Conservation (phyloP, 345 rosid species). For the Ailanthus altissimus region DNA sequence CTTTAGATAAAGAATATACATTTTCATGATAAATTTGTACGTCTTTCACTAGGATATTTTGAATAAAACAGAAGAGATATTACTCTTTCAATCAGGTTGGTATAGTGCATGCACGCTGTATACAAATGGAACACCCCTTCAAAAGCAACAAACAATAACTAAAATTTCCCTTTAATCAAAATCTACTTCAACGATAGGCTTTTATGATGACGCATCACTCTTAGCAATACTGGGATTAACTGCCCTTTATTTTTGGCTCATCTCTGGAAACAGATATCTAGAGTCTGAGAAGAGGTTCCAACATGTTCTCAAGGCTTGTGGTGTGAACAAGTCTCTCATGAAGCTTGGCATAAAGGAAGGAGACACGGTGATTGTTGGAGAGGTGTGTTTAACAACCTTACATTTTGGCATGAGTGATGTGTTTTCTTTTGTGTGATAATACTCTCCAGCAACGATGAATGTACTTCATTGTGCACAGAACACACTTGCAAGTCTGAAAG, state of each 20-base stretch:
- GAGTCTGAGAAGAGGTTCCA: constrained; percentile 90
- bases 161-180: neutral
- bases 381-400: constrained; percentile 47
- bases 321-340: constrained; percentile 67
- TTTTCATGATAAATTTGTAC: neutral
- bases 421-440: neutral
- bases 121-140: neutral
- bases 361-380: constrained; percentile 84
- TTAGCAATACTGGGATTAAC: neutral
- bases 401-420: neutral
- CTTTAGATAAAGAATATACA: neutral
- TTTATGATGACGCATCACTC: neutral
- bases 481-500: neutral
- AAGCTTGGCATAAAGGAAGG: constrained; percentile 94
- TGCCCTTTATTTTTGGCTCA: neutral
- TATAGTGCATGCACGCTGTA: neutral
- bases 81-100: neutral
- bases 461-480: neutral
- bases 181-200: neutral
- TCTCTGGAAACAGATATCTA: constrained; percentile 51
- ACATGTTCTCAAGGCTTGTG: constrained; percentile 90
- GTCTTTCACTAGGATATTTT: neutral
- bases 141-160: neutral
- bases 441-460: constrained; percentile 4
- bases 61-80: neutral